Evolutionary conservation across 1,284 basidiomycete species (phyloP).

Genomic region (Marasmius fiardii): DNA sequence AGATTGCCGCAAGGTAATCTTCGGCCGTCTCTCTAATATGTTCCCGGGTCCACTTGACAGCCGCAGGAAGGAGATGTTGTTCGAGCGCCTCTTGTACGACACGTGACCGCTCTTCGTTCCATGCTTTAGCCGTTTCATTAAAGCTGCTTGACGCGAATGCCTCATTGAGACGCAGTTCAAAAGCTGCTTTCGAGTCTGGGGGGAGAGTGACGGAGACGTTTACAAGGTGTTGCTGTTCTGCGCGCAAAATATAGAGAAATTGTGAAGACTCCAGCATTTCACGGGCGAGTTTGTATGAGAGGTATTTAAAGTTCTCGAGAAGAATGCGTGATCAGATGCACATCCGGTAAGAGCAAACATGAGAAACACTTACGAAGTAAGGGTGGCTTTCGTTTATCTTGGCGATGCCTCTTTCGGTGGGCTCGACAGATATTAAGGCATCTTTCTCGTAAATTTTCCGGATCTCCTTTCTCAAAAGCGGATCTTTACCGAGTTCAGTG

Average conservation of each 20-base stretch:
- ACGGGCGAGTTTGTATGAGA: conserved; percentile 77
- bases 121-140: conserved; percentile 83
- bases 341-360: not conserved
- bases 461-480: conserved; percentile 79
- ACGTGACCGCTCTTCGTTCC: conserved; percentile 87
- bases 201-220: conserved; percentile 73
- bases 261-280: conserved; percentile 74
- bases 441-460: conserved; percentile 76
- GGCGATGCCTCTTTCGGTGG: conserved; percentile 87
- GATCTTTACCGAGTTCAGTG: conserved; percentile 93
- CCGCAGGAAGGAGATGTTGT: conserved; percentile 79
- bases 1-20: conserved; percentile 72
- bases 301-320: conserved; percentile 90
- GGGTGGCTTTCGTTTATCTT: conserved; percentile 91
- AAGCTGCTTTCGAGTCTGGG: conserved; percentile 55
- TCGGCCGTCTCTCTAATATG: conserved; percentile 90
- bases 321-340: not conserved
- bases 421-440: conserved; percentile 80
- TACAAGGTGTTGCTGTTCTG: conserved; percentile 87
- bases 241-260: conserved; percentile 89
- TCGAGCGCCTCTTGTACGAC: conserved; percentile 80
- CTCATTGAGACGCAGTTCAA: conserved; percentile 75
- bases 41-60: conserved; percentile 85
- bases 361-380: conserved; percentile 71
- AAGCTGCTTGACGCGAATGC: conserved; percentile 86